Evolutionary conservation across 805 yeast genomes (phyloP).

Genomic region (Candida lessepsii): DNA sequence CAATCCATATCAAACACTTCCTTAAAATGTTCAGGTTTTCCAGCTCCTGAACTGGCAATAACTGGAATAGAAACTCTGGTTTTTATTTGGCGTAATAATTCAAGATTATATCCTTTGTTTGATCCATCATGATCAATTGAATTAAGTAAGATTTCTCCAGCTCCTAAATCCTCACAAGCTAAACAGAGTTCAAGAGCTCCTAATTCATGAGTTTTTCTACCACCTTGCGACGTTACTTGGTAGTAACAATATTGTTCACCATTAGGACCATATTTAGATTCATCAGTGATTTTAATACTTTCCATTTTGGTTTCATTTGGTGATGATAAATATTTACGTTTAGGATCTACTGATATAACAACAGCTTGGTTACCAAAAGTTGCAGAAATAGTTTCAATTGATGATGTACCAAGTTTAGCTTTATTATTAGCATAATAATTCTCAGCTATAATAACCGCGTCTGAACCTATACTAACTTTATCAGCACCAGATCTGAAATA

Average conservation of each 20-base stretch:
- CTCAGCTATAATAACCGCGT: conserved; percentile 92
- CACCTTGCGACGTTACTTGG: conserved; percentile 95
- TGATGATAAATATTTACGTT: conserved; percentile 68
- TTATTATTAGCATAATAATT: conserved; percentile 60
- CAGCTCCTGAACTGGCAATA: conserved; percentile 98
- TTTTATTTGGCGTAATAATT: conserved; percentile 77
- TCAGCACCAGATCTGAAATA: conserved; percentile 98
- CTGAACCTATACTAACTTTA: conserved; percentile 96
- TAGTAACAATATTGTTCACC: conserved; percentile 91
- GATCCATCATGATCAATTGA: conserved; percentile 98
- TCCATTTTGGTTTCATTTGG: conserved; percentile 63
- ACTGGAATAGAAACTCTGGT: conserved; percentile 81
- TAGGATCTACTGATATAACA: conserved; percentile 97
- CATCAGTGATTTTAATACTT: conserved; percentile 57
- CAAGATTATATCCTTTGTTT: conserved; percentile 90
- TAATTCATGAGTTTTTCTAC: conserved; percentile 78
- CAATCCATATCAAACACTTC: conserved; percentile 79
- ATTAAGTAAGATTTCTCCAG: conserved; percentile 90
- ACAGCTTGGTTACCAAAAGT: conserved; percentile 98
- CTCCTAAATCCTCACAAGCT: conserved; percentile 92
- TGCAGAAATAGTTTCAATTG: conserved; percentile 89
- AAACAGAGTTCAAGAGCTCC: conserved; percentile 88
- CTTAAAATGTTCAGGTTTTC: conserved; percentile 84
- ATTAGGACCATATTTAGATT: conserved; percentile 64
- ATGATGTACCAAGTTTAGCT: conserved; percentile 68